A percentile compares a stretch with the other conserved stretches of the same genome.
These are phyloP conservation scores for Cordyceps militaris DNA, from an alignment of 2,329 filamentous ascomycete genomes.

Conservation along the genomic window DNA sequence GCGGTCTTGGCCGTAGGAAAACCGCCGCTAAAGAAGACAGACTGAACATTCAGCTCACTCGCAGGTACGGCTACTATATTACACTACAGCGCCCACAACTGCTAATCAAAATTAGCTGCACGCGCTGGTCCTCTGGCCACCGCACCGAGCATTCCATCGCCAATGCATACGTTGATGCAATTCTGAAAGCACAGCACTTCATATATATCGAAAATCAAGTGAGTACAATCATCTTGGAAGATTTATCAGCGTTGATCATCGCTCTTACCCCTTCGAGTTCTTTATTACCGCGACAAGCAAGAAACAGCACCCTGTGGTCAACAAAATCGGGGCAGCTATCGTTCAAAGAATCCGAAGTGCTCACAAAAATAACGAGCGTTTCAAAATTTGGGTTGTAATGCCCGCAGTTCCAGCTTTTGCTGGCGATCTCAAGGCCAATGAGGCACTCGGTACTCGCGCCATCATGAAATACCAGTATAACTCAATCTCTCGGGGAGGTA, in stretches of 20 bases:
- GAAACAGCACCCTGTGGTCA: slow-evolving; percentile 63
- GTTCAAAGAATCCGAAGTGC: slow-evolving; percentile 71
- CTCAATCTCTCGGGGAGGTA: slow-evolving; percentile 68
- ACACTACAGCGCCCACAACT: no score
- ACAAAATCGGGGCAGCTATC: slow-evolving; percentile 72
- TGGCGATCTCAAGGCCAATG: slow-evolving; percentile 67
- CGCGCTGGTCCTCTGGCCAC: slow-evolving; percentile 46
- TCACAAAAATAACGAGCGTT: slow-evolving; percentile 55
- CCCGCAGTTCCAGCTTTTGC: slow-evolving; percentile 77
- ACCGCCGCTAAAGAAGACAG: slow-evolving; percentile 20
- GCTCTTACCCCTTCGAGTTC: slow-evolving; percentile 44
- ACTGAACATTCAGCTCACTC: slow-evolving; percentile 42
- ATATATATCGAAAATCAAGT: slow-evolving; percentile 73
- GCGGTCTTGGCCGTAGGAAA: slow-evolving; percentile 31
- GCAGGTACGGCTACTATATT: slow-evolving; percentile 32
- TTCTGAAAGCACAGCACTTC: slow-evolving; percentile 62
- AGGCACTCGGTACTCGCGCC: slow-evolving; percentile 67
- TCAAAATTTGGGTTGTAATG: slow-evolving; percentile 71
- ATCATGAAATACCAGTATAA: slow-evolving; percentile 88
- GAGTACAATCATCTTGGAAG: background rate
- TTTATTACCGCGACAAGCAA: slow-evolving; percentile 77
- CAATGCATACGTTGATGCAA: slow-evolving; percentile 73
- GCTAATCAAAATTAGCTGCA: slow-evolving; percentile 28
- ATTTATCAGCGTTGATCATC: fast-evolving
- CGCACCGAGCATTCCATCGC: slow-evolving; percentile 68